Conservation (phyloP, 1,284 basidiomycete genomes). For the Apiotrichum porosum region DNA sequence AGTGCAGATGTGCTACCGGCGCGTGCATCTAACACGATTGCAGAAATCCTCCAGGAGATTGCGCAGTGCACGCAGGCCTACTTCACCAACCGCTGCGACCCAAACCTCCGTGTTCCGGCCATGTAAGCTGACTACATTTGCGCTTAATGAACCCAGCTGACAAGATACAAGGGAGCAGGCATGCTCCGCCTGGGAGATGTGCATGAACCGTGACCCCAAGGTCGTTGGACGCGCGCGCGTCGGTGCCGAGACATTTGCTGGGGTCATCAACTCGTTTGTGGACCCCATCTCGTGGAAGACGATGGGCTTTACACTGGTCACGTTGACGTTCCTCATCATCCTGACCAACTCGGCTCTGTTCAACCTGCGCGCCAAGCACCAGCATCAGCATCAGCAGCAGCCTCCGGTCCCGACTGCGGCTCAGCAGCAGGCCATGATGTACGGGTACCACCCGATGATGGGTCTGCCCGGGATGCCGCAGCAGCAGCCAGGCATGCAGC, state of each 20-base stretch:
- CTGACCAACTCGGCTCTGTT: constrained; percentile 76
- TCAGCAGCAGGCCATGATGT: too few species aligned
- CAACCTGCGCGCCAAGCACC: constrained; percentile 46
- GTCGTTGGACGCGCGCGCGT: constrained; percentile 83
- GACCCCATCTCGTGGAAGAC: constrained; percentile 97
- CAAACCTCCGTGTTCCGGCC: constrained; percentile 64
- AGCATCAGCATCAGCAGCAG: constrained; percentile 5
- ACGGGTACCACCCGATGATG: too few species aligned
- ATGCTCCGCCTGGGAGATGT: constrained; percentile 86
- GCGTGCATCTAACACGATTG: background rate
- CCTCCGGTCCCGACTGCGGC: background rate
- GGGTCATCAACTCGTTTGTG: constrained; percentile 92
- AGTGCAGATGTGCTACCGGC: constrained; percentile 11
- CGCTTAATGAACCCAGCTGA: background rate
- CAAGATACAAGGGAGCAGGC: constrained; percentile 54
- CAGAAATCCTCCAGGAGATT: constrained; percentile 86
- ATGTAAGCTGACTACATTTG: constrained; percentile 52
- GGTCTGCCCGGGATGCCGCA: too few species aligned
- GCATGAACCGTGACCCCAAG: constrained; percentile 89
- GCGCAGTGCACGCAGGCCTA: constrained; percentile 72
- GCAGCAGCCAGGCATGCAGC: too few species aligned
- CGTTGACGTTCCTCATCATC: constrained; percentile 70
- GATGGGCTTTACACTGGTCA: constrained; percentile 76
- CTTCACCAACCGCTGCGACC: constrained; percentile 75
- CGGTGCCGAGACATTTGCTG: constrained; percentile 89